These are phyloP conservation scores for Gynochthodes officinalis DNA, from an alignment of 257 asterid species.

Conservation along the genomic window DNA sequence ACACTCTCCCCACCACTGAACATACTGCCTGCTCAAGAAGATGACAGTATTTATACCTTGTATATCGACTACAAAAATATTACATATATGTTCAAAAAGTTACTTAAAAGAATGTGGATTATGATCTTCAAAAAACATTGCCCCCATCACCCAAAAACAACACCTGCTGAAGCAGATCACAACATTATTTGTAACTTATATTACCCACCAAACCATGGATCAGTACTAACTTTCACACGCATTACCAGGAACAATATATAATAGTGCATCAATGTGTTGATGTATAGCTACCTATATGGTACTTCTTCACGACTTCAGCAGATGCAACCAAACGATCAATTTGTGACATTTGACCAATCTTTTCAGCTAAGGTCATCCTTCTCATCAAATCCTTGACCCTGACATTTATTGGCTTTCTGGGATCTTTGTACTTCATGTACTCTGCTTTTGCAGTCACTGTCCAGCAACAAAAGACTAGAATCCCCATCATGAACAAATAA, in stretches of 20 bases:
- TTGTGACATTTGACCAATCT: constrained; percentile 68
- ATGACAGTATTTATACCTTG: background rate
- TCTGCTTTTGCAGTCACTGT: constrained; percentile 11
- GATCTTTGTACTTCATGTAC: constrained; percentile 46
- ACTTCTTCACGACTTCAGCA: constrained; percentile 44
- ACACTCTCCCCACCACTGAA: constrained; percentile 36
- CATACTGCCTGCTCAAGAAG: constrained; percentile 29
- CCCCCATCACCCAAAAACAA: constrained; percentile 26
- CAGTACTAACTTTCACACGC: background rate
- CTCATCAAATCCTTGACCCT: constrained; percentile 45
- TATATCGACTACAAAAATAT: background rate
- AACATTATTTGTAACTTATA: background rate
- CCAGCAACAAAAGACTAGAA: constrained; percentile 13
- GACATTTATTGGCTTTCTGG: constrained; percentile 33
- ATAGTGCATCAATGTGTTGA: background rate
- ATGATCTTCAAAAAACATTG: constrained; percentile 15
- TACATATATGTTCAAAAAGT: background rate
- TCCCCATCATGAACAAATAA: background rate
- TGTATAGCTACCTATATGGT: constrained; percentile 44
- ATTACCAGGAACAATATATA: background rate
- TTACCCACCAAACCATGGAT: background rate
- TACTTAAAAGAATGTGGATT: background rate
- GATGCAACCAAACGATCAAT: constrained; percentile 55
- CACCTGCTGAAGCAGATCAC: constrained; percentile 18
- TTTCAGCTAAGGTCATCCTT: constrained; percentile 58